Evolutionary conservation across 2,329 filamentous ascomycete genomes (phyloP).

Genomic region (Penicillium sp.): DNA sequence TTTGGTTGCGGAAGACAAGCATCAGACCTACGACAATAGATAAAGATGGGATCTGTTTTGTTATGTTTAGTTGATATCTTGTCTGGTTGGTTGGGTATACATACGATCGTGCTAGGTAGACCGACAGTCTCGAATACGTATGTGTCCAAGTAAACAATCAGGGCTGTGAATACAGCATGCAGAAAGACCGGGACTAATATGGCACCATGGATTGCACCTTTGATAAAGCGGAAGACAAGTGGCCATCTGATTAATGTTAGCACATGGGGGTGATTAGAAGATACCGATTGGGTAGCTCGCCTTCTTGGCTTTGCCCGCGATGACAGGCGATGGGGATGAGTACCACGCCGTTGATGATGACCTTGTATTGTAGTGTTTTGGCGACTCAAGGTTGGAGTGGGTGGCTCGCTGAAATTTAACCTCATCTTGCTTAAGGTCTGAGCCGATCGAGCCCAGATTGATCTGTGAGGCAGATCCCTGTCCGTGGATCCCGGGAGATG

Average conservation of each 20-base stretch:
- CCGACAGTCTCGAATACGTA: constrained; percentile 53
- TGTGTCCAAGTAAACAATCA: constrained; percentile 59
- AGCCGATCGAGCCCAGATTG: not conserved
- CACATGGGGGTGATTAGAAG: not conserved
- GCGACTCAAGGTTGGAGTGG: constrained; percentile 34
- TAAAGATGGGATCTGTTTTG: constrained; percentile 55
- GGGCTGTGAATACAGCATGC: constrained; percentile 58
- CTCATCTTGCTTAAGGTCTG: constrained; percentile 19
- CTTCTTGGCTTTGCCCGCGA: constrained; percentile 34
- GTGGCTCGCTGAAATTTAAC: constrained; percentile 32
- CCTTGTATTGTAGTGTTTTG: constrained; percentile 29
- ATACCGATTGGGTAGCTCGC: constrained; percentile 7
- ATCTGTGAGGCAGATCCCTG: not conserved
- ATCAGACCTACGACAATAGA: constrained; percentile 67
- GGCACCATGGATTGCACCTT: constrained; percentile 61
- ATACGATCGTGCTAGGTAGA: constrained; percentile 59
- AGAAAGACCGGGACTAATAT: constrained; percentile 58
- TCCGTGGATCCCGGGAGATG: not conserved
- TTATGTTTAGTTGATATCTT: not conserved
- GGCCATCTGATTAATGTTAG: constrained; percentile 52
- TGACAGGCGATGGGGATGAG: constrained; percentile 35
- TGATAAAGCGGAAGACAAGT: constrained; percentile 63
- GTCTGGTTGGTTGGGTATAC: constrained; percentile 13
- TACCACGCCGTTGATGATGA: constrained; percentile 21
- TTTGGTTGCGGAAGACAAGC: constrained; percentile 66